Evolutionary conservation across 1,139 yeast species (phyloP), one percentile per base, ranked within the genome.

Genomic region (Yamadazyma epiphylla): DNA sequence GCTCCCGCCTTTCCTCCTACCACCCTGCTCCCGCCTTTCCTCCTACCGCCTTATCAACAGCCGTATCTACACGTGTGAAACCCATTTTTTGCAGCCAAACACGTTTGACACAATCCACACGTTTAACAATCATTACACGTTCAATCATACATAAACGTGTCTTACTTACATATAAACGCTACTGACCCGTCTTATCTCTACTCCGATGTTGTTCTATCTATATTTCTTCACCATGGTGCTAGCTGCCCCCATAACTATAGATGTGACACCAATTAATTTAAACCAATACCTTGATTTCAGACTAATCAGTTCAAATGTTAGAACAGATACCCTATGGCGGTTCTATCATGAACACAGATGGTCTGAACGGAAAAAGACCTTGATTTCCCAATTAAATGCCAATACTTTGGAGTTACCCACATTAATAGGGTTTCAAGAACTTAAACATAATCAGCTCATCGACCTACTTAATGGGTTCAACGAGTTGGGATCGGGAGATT

Each of bases 351-450:
- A 57, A 35, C 38, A 43, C 17, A 43, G 48, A 4, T 58, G 63
- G 63, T 8, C 32, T 1, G 41, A 49, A 23, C 40, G 55, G 33
- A 47, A 33, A 31, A 40, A 28, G 10, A 52, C 46, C 6, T 48
- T 49, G 4, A 39, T 43, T 15, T 34, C 38, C 13, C 45, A 41
- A 13, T 34, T 46, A 14, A 31, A 41, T 23, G 29, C 38, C 10
- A 35, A 43, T 10, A 19, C 37, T 15, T 15, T 34, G 4, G 33
- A 37, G 5, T 28, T 39, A 10, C 54, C 61, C 2, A 48, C 54
- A 2, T 37, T 58, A 7, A 45, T 58, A 9, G 61, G 62, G 2
- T 33, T 58, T 5, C 64, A 58, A 37, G 63, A 58, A 38, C 40
- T 50, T 12, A 49, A 51, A 29, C 45, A 52, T 32, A 42, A 51